Percentiles rank a stretch among this genome's conserved stretches.
These are phyloP conservation scores for Cordyceps farinosa DNA, from an alignment of 2,329 filamentous ascomycete genomes.

Conservation along the genomic window DNA sequence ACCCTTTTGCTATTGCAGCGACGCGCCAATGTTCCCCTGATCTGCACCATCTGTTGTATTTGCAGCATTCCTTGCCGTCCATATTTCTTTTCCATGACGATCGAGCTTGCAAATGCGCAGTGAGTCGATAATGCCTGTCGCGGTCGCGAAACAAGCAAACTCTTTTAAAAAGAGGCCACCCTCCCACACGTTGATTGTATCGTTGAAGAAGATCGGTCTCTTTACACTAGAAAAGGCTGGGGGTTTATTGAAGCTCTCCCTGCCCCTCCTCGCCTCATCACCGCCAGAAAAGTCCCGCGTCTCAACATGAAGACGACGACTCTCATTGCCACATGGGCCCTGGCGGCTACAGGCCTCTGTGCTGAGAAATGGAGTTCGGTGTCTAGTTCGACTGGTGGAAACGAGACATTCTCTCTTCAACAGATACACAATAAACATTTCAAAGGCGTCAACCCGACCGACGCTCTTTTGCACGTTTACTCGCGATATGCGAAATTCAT, in stretches of 20 bases:
- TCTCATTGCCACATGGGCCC: not conserved
- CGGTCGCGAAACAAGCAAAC: not conserved
- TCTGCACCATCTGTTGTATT: not conserved
- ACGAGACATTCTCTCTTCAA: conserved; percentile 27
- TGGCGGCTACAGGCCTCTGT: not conserved
- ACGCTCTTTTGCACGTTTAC: conserved; percentile 31
- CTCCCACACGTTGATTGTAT: not conserved
- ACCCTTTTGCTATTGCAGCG: not conserved
- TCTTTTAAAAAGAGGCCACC: not conserved
- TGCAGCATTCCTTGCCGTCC: conserved; percentile 1
- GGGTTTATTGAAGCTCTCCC: not conserved
- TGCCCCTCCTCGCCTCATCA: not conserved
- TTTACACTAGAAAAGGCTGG: not conserved
- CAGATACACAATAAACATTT: conserved; percentile 35
- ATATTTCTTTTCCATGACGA: not conserved
- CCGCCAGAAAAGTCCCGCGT: not conserved
- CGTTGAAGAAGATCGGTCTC: not conserved
- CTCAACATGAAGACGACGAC: conserved; percentile 10
- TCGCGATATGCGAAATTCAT: conserved; percentile 36
- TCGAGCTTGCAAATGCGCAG: not conserved
- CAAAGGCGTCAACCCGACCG: conserved; percentile 30
- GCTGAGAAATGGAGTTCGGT: not conserved
- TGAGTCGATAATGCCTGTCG: not conserved
- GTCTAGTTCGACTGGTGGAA: not conserved
- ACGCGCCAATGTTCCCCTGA: not conserved